phyloP scores from a whole-genome alignment of 1,139 yeast species.

The Protomyces macrosporus region DNA sequence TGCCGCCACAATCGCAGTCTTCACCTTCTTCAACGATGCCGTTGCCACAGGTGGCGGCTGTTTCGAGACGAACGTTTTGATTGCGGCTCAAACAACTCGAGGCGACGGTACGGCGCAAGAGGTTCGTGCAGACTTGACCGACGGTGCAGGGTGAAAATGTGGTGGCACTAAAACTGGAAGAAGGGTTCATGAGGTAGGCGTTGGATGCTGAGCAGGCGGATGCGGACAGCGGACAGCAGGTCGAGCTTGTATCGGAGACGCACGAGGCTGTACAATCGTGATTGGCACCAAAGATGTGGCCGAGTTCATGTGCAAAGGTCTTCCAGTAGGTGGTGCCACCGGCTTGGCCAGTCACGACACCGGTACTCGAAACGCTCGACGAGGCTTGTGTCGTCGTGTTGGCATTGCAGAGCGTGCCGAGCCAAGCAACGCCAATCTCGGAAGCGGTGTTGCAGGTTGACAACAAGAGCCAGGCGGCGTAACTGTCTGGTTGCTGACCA shows the following conservation, averaged over 20 bases:
- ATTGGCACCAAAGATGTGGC: constrained; percentile 45
- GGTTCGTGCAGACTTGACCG: constrained; percentile 41
- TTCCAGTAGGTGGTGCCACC: constrained; percentile 38
- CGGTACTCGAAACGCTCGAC: constrained; percentile 39
- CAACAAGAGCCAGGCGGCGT: constrained; percentile 42
- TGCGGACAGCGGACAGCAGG: constrained; percentile 41
- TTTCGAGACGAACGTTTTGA: constrained; percentile 38
- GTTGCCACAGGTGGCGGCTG: constrained; percentile 41
- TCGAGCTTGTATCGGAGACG: constrained; percentile 38
- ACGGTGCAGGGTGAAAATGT: constrained; percentile 41
- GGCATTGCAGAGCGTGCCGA: constrained; percentile 40
- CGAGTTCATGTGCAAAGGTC: constrained; percentile 43
- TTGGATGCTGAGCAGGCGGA: constrained; percentile 39
- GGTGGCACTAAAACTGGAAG: constrained; percentile 34
- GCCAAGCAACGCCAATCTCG: constrained; percentile 43
- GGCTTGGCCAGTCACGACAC: constrained; percentile 39
- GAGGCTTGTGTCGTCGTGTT: constrained; percentile 22
- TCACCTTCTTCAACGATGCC: constrained; percentile 44
- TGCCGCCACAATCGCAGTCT: constrained; percentile 44
- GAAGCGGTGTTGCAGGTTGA: constrained; percentile 40
- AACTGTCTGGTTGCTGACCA: constrained; percentile 35
- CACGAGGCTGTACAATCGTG: constrained; percentile 41
- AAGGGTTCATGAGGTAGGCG: constrained; percentile 42
- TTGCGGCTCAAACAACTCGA: constrained; percentile 40
- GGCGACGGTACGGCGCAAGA: constrained; percentile 37